Evolutionary conservation across 2,329 filamentous ascomycete species (phyloP), one percentile per base, ranked within the genome.

Genomic region (Juglanconis juglandina): DNA sequence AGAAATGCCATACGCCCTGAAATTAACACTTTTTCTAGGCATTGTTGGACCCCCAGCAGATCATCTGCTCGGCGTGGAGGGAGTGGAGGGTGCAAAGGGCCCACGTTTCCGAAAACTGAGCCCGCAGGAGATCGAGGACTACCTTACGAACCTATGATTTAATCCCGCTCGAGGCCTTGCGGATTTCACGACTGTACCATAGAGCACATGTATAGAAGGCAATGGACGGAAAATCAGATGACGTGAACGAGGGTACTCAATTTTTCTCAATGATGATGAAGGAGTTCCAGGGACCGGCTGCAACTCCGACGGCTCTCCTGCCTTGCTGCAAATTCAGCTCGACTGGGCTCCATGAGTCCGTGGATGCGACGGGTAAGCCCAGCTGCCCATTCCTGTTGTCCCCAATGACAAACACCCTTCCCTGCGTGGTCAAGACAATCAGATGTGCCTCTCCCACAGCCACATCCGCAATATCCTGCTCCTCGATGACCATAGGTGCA

Each of bases 41-140:
- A 98, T 99, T 68, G 92, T 99, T 68, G 95, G 95, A 34, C 91
- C 93, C 49, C 95, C 95, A 59, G 95, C 95, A 68, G 87, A 99
- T 73, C 90, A 97, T 73, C 82, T 99, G 50, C 85, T 99, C 63
- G 95, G 95, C 53, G 90, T 92, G 64, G 92, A 96, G 75, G 92
- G 92, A 63, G 91, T 96, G 10, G 89, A 94, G 71, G 91, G 90
- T 64, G 90, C 91, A 24, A 85, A 87, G 67, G 92, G 92, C 49
- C 92, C 92, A 61, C 86, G 92, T 65, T 96, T 96, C 86, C 86
- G 92, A 77, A 96, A 96, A 84, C 81, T 99, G 77, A 96, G 86
- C 70, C 92, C 96, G 71, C 92, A 96, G 79, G 95, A 99, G 81
- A 98, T 99, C 72, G 95, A 99, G 82, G 95, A 99, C 77, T 99